Evolutionary conservation across 2,329 filamentous ascomycete species (phyloP).

Genomic region (Neoscytalidium dimidiatum): DNA sequence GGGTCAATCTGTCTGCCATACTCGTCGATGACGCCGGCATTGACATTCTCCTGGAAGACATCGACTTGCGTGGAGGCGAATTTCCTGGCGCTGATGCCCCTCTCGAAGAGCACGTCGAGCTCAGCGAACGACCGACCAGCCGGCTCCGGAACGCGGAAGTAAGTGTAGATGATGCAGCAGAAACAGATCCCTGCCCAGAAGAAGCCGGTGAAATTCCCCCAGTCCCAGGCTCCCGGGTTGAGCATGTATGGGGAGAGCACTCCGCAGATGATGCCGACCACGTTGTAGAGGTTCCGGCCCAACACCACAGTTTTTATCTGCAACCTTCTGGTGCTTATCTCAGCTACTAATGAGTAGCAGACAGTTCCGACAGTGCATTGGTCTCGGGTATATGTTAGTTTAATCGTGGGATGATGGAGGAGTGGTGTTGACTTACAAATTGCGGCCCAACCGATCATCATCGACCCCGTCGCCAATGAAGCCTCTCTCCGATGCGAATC

Average conservation of each 20-base stretch:
- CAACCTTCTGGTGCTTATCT: conserved; percentile 78
- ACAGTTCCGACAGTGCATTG: conserved; percentile 87
- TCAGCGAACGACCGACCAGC: conserved; percentile 81
- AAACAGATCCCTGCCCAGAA: conserved; percentile 86
- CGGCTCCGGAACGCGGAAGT: conserved; percentile 80
- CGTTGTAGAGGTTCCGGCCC: conserved; percentile 73
- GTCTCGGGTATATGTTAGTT: no score
- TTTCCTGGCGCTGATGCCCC: conserved; percentile 68
- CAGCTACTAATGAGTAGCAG: conserved; percentile 84
- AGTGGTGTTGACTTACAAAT: no score
- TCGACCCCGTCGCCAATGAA: conserved; percentile 76
- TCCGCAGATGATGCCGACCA: conserved; percentile 78
- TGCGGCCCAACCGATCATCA: conserved; percentile 64
- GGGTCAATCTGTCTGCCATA: conserved; percentile 27
- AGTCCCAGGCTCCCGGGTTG: conserved; percentile 83
- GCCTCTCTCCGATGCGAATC: conserved; percentile 58
- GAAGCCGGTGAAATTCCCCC: conserved; percentile 84
- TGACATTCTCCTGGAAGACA: conserved; percentile 48
- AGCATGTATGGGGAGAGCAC: conserved; percentile 92
- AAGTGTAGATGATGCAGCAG: conserved; percentile 78
- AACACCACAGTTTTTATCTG: conserved; percentile 92
- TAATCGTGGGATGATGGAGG: no score
- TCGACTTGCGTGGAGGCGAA: conserved; percentile 63
- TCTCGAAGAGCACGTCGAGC: conserved; percentile 81
- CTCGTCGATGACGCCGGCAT: conserved; percentile 31